Evolutionary conservation across 2,329 filamentous ascomycete species (phyloP).

Genomic region (Beauveria sp.): DNA sequence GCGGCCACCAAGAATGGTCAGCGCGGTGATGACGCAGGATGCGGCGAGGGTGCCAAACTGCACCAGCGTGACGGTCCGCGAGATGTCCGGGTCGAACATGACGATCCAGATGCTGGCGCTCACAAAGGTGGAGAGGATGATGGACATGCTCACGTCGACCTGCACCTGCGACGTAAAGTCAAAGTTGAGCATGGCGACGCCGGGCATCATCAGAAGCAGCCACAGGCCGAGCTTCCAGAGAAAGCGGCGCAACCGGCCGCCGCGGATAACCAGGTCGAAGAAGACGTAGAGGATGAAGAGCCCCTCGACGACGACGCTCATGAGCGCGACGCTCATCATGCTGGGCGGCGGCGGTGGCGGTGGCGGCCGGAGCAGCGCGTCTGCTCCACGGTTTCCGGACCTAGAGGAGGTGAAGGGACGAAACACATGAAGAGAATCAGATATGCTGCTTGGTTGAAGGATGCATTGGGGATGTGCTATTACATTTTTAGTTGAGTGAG

Average conservation of each 20-base stretch:
- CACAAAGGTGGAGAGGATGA: conserved; percentile 1
- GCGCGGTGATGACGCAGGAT: background rate
- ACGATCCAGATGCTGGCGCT: conserved; percentile 4
- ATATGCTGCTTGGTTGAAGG: background rate
- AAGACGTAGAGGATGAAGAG: conserved; percentile 1
- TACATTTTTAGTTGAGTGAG: background rate
- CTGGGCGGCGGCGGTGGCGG: background rate
- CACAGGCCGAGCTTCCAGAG: conserved; percentile 3
- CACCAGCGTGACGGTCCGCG: background rate
- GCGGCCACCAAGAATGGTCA: background rate
- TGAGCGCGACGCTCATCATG: background rate
- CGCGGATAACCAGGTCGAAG: background rate
- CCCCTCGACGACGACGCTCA: background rate
- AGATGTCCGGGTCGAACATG: conserved; percentile 2
- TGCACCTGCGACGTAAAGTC: conserved; percentile 6
- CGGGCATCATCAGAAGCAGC: background rate
- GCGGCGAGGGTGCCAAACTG: background rate
- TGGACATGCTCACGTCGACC: background rate
- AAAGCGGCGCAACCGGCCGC: background rate
- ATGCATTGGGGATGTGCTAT: background rate
- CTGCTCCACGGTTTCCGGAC: background rate
- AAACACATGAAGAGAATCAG: background rate
- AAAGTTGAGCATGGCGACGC: background rate
- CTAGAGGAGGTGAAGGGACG: background rate
- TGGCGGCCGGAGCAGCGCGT: background rate